phyloP scores from a whole-genome alignment of 495 filamentous ascomycete genomes.

The Terfezia boudieri region DNA sequence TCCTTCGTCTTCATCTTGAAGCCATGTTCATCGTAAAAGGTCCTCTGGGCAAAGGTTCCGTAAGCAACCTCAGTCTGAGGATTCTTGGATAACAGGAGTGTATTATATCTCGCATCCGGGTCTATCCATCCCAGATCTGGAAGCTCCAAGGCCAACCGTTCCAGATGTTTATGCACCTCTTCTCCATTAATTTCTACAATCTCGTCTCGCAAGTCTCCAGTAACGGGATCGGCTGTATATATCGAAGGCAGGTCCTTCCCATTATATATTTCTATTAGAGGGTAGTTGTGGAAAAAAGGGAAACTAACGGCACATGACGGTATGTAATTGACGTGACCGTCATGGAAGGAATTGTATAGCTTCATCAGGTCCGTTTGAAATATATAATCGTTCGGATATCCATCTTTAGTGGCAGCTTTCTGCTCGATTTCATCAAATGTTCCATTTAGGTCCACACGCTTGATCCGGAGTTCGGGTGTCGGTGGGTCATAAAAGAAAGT shows the following conservation, averaged over 20 bases:
- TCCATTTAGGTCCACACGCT: constrained; percentile 7
- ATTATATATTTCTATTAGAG: constrained; percentile 4
- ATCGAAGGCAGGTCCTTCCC: constrained; percentile 9
- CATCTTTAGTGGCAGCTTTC: neutral
- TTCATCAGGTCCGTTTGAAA: constrained; percentile 11
- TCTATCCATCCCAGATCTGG: constrained; percentile 11
- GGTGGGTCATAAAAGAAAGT: constrained; percentile 10
- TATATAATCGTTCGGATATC: constrained; percentile 8
- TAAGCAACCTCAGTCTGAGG: neutral
- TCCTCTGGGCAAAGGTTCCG: constrained; percentile 5
- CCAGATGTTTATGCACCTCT: constrained; percentile 2
- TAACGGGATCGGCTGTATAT: neutral
- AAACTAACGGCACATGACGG: constrained; percentile 6
- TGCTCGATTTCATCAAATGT: constrained; percentile 7
- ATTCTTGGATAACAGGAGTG: constrained; percentile 3
- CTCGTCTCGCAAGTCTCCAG: neutral
- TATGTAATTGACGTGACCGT: constrained; percentile 6
- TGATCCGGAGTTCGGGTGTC: constrained; percentile 12
- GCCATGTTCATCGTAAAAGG: constrained; percentile 3
- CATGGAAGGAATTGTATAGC: constrained; percentile 10
- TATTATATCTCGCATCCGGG: constrained; percentile 13
- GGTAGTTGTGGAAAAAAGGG: constrained; percentile 4
- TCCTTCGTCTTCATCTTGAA: constrained; percentile 5
- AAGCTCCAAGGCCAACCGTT: constrained; percentile 4
- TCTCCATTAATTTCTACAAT: constrained; percentile 9